Conservation (phyloP, 768 basidiomycete species). For the Pleurotus tuber-regium region DNA sequence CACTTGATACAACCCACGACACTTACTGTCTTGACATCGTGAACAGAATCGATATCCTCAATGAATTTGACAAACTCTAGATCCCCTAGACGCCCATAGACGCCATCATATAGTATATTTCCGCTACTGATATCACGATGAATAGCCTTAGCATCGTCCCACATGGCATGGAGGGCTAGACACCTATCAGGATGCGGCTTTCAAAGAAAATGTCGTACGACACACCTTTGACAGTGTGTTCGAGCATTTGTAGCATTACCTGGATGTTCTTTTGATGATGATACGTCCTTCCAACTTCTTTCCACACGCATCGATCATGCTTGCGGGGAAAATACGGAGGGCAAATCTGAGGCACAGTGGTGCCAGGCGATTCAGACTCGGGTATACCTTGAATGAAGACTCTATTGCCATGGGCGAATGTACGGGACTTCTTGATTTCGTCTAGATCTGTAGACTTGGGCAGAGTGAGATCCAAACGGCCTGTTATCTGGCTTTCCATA, state of each 20-base stretch:
- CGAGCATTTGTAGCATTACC: not conserved
- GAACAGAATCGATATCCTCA: not conserved
- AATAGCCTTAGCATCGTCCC: slow-evolving; percentile 7
- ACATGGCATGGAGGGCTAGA: slow-evolving; percentile 10
- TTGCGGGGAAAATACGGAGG: not conserved
- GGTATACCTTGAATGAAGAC: not conserved
- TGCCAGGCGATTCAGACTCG: not conserved
- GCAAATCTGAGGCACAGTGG: not conserved
- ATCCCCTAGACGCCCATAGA: slow-evolving; percentile 12
- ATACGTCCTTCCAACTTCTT: not conserved
- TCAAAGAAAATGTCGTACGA: not conserved
- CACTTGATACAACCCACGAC: not conserved
- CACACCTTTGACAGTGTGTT: slow-evolving; percentile 8
- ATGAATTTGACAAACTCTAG: slow-evolving; percentile 10
- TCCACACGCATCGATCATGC: not conserved
- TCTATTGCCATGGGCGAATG: not conserved
- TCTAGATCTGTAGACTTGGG: not conserved
- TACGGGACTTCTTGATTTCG: not conserved
- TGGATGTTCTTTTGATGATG: not conserved
- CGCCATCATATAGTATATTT: slow-evolving; percentile 10
- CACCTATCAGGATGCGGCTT: not conserved
- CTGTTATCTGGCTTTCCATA: not conserved
- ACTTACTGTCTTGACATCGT: slow-evolving; percentile 10
- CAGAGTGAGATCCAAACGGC: not conserved
- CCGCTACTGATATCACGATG: slow-evolving; percentile 18